These are phyloP conservation scores for Vaccinium myrtillus DNA, from an alignment of 148 eudicot species.

Conservation along the genomic window DNA sequence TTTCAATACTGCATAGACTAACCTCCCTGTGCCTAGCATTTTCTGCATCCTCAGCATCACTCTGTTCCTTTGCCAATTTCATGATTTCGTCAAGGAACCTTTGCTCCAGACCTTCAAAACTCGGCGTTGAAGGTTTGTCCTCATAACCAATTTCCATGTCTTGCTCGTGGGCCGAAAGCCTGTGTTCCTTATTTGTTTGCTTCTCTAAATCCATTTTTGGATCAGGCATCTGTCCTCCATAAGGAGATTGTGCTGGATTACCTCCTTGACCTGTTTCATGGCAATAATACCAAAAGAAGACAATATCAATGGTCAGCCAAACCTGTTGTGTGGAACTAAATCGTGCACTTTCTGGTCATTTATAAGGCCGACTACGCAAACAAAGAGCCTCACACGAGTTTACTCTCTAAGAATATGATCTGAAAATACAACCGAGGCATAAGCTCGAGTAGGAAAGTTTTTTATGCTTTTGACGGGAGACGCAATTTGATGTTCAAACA, in stretches of 20 bases:
- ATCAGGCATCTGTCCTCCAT: constrained; percentile 33
- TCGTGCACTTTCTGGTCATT: neutral
- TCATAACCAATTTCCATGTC: constrained; percentile 61
- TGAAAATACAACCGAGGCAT: neutral
- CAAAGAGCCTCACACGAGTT: neutral
- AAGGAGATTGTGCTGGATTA: constrained; percentile 30
- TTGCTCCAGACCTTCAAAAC: constrained; percentile 51
- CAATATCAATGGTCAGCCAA: neutral
- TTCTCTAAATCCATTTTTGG: constrained; percentile 30
- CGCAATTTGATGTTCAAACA: neutral
- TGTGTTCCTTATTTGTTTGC: constrained; percentile 16
- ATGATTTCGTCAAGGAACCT: constrained; percentile 45
- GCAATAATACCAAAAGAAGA: constrained; percentile 1
- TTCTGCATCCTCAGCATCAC: constrained; percentile 60
- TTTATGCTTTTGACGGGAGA: neutral
- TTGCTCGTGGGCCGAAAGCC: constrained; percentile 26
- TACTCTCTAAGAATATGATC: neutral
- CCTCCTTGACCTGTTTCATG: constrained; percentile 39
- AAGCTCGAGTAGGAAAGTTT: neutral
- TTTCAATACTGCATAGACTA: constrained; percentile 19
- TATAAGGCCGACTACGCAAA: neutral
- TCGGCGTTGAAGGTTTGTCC: constrained; percentile 35
- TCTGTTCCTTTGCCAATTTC: constrained; percentile 49
- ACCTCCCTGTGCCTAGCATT: constrained; percentile 64
- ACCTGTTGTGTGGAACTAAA: neutral